Conservation (phyloP, 306 rosid species). For the Malus fusca region DNA sequence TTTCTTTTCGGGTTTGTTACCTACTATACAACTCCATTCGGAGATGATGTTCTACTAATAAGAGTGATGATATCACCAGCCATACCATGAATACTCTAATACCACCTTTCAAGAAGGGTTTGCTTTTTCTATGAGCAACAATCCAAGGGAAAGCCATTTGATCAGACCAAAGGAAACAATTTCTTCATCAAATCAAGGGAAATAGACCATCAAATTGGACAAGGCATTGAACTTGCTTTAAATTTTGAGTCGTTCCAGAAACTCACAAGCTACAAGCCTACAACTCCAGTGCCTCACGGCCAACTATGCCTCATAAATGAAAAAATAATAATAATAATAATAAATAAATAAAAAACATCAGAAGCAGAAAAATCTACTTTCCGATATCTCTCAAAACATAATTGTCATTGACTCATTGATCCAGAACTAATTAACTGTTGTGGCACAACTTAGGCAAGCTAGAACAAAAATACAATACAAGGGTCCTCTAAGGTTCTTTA, state of each 20-base stretch:
- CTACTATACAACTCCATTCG: too few relatives aligned
- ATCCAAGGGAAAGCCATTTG: too few relatives aligned
- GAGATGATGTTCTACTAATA: too few relatives aligned
- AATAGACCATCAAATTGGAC: neutral
- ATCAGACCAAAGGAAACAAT: neutral
- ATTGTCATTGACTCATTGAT: neutral
- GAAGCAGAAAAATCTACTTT: neutral
- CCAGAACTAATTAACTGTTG: neutral
- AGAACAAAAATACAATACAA: neutral
- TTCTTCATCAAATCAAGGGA: neutral
- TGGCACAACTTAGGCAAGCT: conserved; percentile 5
- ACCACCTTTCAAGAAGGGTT: too few relatives aligned
- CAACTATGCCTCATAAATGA: neutral
- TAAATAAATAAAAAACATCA: too few relatives aligned
- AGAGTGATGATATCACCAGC: too few relatives aligned
- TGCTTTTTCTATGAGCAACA: too few relatives aligned
- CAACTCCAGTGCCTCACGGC: neutral
- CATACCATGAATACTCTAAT: too few relatives aligned
- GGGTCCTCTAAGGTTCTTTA: conserved; percentile 7
- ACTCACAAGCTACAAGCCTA: neutral
- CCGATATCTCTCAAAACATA: neutral
- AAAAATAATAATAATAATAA: too few relatives aligned
- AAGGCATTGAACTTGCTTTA: neutral
- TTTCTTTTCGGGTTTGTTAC: too few relatives aligned
- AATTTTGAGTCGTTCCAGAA: neutral